Percentiles rank a stretch among this genome's conserved stretches.
Conservation (phyloP, 345 rosid species). For the Erodium maritimum region DNA sequence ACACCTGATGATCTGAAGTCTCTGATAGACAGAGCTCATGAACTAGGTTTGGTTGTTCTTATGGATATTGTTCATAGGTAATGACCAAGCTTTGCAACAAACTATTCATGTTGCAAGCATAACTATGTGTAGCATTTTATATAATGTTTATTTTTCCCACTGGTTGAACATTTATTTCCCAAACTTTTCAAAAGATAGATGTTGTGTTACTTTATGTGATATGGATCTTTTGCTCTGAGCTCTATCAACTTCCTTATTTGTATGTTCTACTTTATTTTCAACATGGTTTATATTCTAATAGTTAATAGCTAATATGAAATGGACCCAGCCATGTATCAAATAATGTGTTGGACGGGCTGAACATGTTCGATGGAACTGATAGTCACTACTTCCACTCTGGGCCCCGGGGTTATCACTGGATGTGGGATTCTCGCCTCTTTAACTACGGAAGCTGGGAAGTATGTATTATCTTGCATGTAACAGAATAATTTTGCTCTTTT, state of each 20-base stretch:
- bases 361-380: slow-evolving; percentile 97
- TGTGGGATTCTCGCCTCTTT: slow-evolving; percentile 99
- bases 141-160: background rate
- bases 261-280: background rate
- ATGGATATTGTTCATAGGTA: slow-evolving; percentile 99
- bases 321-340: slow-evolving; percentile 78
- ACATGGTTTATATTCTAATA: slow-evolving; percentile 4
- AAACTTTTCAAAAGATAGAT: background rate
- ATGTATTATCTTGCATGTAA: slow-evolving; percentile 16
- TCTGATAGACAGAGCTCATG: slow-evolving; percentile 88
- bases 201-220: background rate
- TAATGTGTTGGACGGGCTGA: slow-evolving; percentile 79
- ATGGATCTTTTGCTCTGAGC: background rate
- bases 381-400: slow-evolving; percentile 86
- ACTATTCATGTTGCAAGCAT: background rate
- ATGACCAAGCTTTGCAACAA: slow-evolving; percentile 5
- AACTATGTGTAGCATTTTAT: background rate
- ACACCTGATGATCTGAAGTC: slow-evolving; percentile 97
- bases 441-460: slow-evolving; percentile 98
- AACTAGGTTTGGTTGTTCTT: slow-evolving; percentile 82
- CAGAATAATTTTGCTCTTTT: slow-evolving; percentile 3
- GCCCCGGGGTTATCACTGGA: slow-evolving; percentile 77
- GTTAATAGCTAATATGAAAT: slow-evolving; percentile 9
- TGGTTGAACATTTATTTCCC: background rate
- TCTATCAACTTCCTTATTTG: background rate